Conservation (phyloP, 768 basidiomycete genomes). For the Boletus pseudo-olivaceus region DNA sequence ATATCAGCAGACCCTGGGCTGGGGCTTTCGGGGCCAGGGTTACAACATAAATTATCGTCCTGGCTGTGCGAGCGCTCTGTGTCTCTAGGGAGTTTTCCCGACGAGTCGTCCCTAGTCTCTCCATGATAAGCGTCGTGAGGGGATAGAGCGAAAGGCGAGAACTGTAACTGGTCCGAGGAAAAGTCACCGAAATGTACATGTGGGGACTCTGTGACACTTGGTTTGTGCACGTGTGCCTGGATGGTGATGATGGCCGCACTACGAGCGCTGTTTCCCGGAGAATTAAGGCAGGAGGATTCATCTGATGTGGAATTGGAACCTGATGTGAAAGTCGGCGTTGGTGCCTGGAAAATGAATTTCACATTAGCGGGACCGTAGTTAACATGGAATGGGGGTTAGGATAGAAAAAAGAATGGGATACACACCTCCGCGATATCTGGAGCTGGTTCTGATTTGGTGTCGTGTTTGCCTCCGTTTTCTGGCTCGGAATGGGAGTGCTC, state of each 20-base stretch:
- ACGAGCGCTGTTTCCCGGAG: conserved; percentile 18
- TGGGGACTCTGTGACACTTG: conserved; percentile 27
- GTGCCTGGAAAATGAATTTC: conserved; percentile 17
- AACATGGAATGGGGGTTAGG: neutral
- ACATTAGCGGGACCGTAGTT: conserved; percentile 5
- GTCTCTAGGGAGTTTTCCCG: conserved; percentile 8
- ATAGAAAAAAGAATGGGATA: neutral
- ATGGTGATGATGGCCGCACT: conserved; percentile 13
- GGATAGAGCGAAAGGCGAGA: conserved; percentile 20
- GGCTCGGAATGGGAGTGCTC: conserved; percentile 35
- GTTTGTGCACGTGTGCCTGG: conserved; percentile 27
- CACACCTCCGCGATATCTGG: conserved; percentile 31
- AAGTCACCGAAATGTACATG: conserved; percentile 32
- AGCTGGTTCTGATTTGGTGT: conserved; percentile 9
- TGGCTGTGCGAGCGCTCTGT: conserved; percentile 20
- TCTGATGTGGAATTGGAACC: conserved; percentile 43
- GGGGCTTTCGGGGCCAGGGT: conserved; percentile 10
- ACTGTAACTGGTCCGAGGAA: conserved; percentile 28
- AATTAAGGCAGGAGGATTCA: conserved; percentile 36
- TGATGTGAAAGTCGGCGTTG: conserved; percentile 37
- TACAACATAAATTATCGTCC: conserved; percentile 16
- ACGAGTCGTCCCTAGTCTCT: neutral
- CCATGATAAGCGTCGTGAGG: conserved; percentile 1
- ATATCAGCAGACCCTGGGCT: conserved; percentile 18
- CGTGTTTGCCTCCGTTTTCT: neutral